Conservation (phyloP, 2,329 filamentous ascomycete genomes). For the Escovopsis sp. region DNA sequence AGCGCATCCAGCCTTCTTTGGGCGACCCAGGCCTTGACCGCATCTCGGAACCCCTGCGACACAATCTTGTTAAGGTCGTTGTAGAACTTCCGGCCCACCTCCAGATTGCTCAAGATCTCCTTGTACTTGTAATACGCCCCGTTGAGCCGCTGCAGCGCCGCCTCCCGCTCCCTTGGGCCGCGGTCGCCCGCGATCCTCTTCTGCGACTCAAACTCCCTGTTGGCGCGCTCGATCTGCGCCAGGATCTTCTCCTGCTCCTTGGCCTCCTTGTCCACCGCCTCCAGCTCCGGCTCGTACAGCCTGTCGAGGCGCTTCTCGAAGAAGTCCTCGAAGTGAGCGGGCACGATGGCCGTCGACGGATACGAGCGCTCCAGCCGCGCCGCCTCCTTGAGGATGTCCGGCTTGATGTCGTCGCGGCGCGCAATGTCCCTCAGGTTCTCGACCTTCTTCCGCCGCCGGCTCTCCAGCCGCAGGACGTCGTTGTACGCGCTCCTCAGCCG, state of each 20-base stretch:
- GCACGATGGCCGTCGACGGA: conserved; percentile 68
- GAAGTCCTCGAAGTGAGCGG: conserved; percentile 82
- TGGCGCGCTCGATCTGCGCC: conserved; percentile 56
- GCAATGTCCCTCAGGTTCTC: conserved; percentile 67
- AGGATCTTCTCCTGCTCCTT: conserved; percentile 63
- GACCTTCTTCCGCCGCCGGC: conserved; percentile 61
- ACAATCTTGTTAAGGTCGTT: conserved; percentile 89
- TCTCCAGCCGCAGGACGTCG: conserved; percentile 73
- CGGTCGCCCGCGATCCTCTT: conserved; percentile 49
- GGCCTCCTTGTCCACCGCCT: conserved; percentile 54
- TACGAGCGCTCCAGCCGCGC: conserved; percentile 74
- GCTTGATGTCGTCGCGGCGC: conserved; percentile 76
- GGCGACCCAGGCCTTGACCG: conserved; percentile 63
- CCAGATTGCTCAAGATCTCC: conserved; percentile 82
- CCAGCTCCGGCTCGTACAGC: conserved; percentile 66
- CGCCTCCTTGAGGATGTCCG: conserved; percentile 69
- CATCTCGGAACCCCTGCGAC: conserved; percentile 60
- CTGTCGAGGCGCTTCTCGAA: conserved; percentile 66
- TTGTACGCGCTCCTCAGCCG: conserved; percentile 68
- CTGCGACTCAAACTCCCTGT: conserved; percentile 61
- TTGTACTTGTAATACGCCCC: conserved; percentile 93
- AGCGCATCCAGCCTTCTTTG: conserved; percentile 69
- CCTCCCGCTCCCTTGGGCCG: conserved; percentile 59
- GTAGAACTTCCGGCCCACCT: conserved; percentile 89
- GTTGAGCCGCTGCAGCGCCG: conserved; percentile 74